Percentiles rank a stretch among this genome's conserved stretches.
Conservation (phyloP, 805 yeast genomes). For the Sungouiella blattae region DNA sequence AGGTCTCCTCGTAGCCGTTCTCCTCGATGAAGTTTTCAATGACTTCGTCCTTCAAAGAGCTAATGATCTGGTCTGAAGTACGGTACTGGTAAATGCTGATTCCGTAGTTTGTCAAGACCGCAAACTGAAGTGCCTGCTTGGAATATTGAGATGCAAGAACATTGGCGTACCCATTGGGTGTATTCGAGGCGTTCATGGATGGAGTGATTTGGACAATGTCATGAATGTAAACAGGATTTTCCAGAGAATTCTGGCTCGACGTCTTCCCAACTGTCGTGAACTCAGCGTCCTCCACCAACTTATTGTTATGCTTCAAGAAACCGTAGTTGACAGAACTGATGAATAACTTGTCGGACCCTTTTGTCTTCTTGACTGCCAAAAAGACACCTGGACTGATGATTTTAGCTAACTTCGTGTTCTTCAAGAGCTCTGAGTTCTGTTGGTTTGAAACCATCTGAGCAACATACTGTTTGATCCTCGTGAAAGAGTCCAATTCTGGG, state of each 20-base stretch:
- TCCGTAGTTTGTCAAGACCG: constrained; percentile 77
- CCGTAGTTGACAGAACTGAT: constrained; percentile 86
- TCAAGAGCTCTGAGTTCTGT: constrained; percentile 54
- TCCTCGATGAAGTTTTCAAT: constrained; percentile 67
- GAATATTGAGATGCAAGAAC: constrained; percentile 84
- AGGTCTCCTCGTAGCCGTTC: constrained; percentile 86
- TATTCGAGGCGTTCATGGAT: constrained; percentile 64
- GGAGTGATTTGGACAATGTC: constrained; percentile 71
- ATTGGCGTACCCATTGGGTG: constrained; percentile 82
- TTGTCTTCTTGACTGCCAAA: constrained; percentile 57
- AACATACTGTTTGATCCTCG: constrained; percentile 38
- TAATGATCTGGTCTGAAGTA: constrained; percentile 76
- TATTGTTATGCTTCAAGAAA: constrained; percentile 65
- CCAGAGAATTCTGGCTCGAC: constrained; percentile 1
- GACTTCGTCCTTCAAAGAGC: constrained; percentile 61
- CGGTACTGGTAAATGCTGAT: constrained; percentile 72
- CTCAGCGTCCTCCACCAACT: constrained; percentile 78
- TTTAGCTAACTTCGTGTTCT: constrained; percentile 54
- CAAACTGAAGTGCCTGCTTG: constrained; percentile 62
- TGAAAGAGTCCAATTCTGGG: constrained; percentile 39
- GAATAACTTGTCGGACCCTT: constrained; percentile 50
- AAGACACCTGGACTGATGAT: constrained; percentile 85
- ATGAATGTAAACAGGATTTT: constrained; percentile 45
- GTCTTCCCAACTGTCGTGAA: constrained; percentile 39
- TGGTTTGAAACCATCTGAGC: constrained; percentile 38